A percentile compares a stretch with the other conserved stretches of the same genome.
Evolutionary conservation across 192 early-diverging fungal species (phyloP).

Genomic region (Coemansia sp.): DNA sequence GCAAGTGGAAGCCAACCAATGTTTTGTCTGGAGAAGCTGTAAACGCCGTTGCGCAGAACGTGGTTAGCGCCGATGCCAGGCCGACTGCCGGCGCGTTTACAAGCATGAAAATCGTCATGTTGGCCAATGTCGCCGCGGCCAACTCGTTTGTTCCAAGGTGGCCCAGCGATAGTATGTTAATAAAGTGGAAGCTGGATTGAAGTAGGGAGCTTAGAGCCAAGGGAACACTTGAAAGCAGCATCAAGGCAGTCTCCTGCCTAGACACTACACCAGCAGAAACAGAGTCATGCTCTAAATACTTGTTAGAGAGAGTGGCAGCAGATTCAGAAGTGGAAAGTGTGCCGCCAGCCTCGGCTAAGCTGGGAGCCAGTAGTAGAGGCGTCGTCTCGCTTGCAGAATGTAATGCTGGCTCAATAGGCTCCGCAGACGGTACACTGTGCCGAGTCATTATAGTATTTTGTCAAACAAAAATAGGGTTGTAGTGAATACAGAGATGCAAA

Average conservation of each 20-base stretch:
- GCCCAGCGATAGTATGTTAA: slow-evolving; percentile 63
- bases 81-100: slow-evolving; percentile 69
- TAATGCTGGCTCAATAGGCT: not conserved
- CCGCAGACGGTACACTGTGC: too few relatives aligned
- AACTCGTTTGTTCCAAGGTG: slow-evolving; percentile 65
- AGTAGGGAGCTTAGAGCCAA: slow-evolving; percentile 56
- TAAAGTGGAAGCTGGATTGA: slow-evolving; percentile 63
- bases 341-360: not conserved
- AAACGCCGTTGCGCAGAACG: slow-evolving; percentile 70
- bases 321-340: not conserved
- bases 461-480: too few relatives aligned
- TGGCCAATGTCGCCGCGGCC: slow-evolving; percentile 66
- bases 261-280: not conserved
- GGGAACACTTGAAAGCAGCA: slow-evolving; percentile 1
- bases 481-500: not conserved
- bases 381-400: not conserved
- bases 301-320: slow-evolving; percentile 16
- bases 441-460: not conserved
- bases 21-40: slow-evolving; percentile 65
- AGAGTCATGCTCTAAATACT: slow-evolving; percentile 23
- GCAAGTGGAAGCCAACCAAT: slow-evolving; percentile 70
- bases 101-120: slow-evolving; percentile 70
- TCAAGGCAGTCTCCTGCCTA: slow-evolving; percentile 10
- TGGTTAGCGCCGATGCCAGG: slow-evolving; percentile 71
- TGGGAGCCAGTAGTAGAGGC: not conserved